These are phyloP conservation scores for Termitomyces sp. DNA, from an alignment of 768 basidiomycete species.

Conservation along the genomic window DNA sequence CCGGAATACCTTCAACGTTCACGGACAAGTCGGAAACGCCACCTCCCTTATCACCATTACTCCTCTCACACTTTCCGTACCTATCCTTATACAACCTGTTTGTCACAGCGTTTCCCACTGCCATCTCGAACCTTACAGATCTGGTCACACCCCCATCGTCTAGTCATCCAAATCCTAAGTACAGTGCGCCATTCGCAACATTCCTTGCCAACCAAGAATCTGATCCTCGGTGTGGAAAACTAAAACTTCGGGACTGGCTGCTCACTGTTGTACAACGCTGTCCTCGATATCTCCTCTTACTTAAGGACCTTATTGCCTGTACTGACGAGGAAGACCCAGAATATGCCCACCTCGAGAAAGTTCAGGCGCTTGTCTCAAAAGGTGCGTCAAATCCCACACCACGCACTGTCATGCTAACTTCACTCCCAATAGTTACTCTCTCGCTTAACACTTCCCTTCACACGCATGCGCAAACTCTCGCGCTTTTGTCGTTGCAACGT, in stretches of 20 bases:
- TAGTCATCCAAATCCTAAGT: slow-evolving; percentile 31
- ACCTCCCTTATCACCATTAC: slow-evolving; percentile 45
- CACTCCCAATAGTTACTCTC: slow-evolving; percentile 49
- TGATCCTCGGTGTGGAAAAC: slow-evolving; percentile 64
- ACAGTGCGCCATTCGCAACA: slow-evolving; percentile 49
- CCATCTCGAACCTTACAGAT: slow-evolving; percentile 51
- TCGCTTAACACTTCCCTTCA: slow-evolving; percentile 78
- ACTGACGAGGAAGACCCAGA: slow-evolving; percentile 67
- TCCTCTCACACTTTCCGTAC: slow-evolving; percentile 83
- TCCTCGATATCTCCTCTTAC: slow-evolving; percentile 78
- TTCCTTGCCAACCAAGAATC: slow-evolving; percentile 65
- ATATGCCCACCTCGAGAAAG: slow-evolving; percentile 51
- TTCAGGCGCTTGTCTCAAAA: slow-evolving; percentile 65
- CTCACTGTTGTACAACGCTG: slow-evolving; percentile 85
- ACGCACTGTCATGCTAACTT: neutral
- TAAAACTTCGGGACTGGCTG: slow-evolving; percentile 81
- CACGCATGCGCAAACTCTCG: slow-evolving; percentile 70
- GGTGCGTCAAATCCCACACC: slow-evolving; percentile 38
- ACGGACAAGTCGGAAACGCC: slow-evolving; percentile 22
- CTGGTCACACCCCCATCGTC: slow-evolving; percentile 41
- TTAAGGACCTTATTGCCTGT: slow-evolving; percentile 74
- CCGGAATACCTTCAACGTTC: slow-evolving; percentile 2
- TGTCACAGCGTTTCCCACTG: slow-evolving; percentile 69
- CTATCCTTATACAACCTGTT: slow-evolving; percentile 85
- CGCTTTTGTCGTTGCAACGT: slow-evolving; percentile 74